These are phyloP conservation scores for Maudiozyma humilis DNA, from an alignment of 1,139 yeast species.

Conservation along the genomic window DNA sequence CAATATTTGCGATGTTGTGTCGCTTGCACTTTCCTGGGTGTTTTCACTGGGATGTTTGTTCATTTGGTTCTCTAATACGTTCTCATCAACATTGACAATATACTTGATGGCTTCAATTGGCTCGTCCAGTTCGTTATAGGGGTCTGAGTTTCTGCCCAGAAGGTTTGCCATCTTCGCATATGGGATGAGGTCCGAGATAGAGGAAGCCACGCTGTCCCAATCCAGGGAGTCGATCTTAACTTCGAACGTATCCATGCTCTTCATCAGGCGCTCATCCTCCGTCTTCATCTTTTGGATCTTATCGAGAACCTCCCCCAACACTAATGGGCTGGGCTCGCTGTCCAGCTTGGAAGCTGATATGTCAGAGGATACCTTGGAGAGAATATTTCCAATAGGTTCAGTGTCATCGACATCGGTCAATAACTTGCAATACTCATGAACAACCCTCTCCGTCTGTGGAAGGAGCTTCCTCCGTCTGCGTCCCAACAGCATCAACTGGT, in stretches of 20 bases:
- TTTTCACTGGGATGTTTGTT: conserved; percentile 1
- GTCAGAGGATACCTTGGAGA: not conserved
- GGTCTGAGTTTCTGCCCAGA: conserved; percentile 35
- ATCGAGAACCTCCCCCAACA: conserved; percentile 14
- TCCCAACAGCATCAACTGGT: conserved; percentile 39
- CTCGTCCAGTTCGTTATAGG: conserved; percentile 42
- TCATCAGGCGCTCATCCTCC: conserved; percentile 26
- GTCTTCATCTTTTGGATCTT: conserved; percentile 23
- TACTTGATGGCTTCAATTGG: conserved; percentile 39
- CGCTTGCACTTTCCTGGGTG: conserved; percentile 3
- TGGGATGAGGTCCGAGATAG: conserved; percentile 22
- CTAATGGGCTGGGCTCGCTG: conserved; percentile 3
- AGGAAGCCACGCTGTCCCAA: conserved; percentile 27
- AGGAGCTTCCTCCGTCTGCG: conserved; percentile 31
- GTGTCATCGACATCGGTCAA: conserved; percentile 5
- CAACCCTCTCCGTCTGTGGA: conserved; percentile 18
- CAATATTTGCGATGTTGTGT: not conserved
- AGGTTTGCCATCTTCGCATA: conserved; percentile 24
- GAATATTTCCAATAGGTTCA: not conserved
- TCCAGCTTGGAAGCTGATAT: conserved; percentile 1
- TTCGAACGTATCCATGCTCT: conserved; percentile 20
- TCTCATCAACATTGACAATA: conserved; percentile 5
- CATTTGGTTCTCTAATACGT: not conserved
- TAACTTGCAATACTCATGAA: conserved; percentile 16
- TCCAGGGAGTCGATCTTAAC: conserved; percentile 18